These are phyloP conservation scores for Cryphonectria radicalis DNA, from an alignment of 2,329 filamentous ascomycete species.

Conservation along the genomic window DNA sequence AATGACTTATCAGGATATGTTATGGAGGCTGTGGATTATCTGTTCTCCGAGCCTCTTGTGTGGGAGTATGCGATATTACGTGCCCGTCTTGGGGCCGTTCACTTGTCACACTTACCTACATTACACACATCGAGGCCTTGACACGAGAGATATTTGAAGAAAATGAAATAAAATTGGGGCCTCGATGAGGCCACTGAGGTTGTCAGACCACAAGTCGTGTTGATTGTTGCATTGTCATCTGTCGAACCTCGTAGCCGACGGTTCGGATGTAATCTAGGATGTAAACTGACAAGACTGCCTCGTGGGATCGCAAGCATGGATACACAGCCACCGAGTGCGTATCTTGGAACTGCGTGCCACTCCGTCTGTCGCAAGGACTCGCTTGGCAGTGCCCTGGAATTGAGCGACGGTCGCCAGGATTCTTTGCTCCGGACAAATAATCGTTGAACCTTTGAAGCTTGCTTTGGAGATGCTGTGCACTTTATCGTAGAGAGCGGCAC, in stretches of 20 bases:
- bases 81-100: too few species aligned
- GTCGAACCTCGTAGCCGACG: not conserved
- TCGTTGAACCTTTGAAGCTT: not conserved
- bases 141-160: not conserved
- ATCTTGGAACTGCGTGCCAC: not conserved
- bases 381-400: not conserved
- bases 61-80: too few species aligned
- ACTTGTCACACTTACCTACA: too few species aligned
- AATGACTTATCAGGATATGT: too few species aligned
- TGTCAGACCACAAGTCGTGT: not conserved
- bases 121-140: too few species aligned
- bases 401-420: not conserved
- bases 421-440: not conserved
- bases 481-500: not conserved
- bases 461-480: not conserved
- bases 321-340: not conserved
- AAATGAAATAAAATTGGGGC: not conserved
- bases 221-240: not conserved
- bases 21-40: too few species aligned
- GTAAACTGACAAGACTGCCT: not conserved
- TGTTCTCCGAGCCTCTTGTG: too few species aligned
- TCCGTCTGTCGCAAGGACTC: not conserved
- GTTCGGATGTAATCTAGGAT: not conserved
- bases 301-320: not conserved
- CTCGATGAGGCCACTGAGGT: not conserved